Conservation (phyloP, 331 rosid genomes). For the Telfairia occidentalis region DNA sequence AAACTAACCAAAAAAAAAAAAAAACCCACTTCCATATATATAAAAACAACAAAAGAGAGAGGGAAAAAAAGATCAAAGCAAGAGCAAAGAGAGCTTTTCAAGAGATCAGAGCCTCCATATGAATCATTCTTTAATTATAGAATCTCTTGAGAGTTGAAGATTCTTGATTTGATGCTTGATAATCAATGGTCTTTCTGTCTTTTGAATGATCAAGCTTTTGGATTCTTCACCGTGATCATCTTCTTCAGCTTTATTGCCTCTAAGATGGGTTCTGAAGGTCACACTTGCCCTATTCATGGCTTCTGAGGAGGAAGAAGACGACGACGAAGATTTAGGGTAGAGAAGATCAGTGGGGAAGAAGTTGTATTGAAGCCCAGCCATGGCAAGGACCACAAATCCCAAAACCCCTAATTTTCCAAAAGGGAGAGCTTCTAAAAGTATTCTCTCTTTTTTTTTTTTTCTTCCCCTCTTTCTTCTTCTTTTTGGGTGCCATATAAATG, state of each 20-base stretch:
- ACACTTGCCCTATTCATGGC: conserved; percentile 5
- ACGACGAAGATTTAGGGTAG: not conserved
- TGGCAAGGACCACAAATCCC: not conserved
- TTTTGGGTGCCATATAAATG: not conserved
- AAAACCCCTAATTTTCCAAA: not conserved
- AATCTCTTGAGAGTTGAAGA: not conserved
- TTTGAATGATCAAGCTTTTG: not conserved
- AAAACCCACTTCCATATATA: not conserved
- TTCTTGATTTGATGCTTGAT: conserved; percentile 1
- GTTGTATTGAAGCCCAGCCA: conserved; percentile 17
- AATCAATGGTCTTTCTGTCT: not conserved
- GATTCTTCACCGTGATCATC: not conserved
- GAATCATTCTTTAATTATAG: not conserved
- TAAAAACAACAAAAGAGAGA: not conserved
- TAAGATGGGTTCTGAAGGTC: not conserved
- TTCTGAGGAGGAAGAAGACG: conserved; percentile 5
- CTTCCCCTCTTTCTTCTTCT: not conserved
- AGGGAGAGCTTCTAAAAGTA: not conserved
- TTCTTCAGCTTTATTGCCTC: not conserved
- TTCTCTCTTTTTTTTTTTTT: not conserved
- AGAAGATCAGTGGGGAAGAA: conserved; percentile 16
- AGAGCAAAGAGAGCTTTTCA: not conserved
- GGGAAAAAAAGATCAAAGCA: not conserved
- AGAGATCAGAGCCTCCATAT: not conserved
- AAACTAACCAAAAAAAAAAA: not conserved